Base-by-base conservation (phyloP, 176 grass and related monocot genomes). In the Triticum turgidum region DNA sequence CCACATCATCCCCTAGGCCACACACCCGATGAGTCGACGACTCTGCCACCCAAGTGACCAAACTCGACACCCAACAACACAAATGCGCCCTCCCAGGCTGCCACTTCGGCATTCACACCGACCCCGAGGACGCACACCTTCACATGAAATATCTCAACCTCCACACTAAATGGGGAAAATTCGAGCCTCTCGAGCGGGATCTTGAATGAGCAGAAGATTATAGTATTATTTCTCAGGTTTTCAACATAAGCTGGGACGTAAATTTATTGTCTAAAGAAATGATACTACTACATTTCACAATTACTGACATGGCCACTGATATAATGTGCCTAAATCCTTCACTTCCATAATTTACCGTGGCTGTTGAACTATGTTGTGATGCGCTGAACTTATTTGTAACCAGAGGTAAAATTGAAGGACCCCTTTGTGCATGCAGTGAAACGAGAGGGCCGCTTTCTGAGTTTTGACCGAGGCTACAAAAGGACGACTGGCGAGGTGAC, bases 401-500 rank as follows among this genome's bases (percentile, higher is more conserved):
- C 29, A 30, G 29, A 30, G 29, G 29, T 30, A 30, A 30, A 30
- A 30, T 30, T 30, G 29, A 54, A 33, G 52, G 39, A 22, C 42
- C 18, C 15, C 8, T 33, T 8, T 82, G 62, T 42, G 66, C 44
- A 44, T 74, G 4, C 8, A 8, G 35, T 80, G 61, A 87, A 87
- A 73, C 49, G 44, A 15, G 74, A 73, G 47, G 65, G 66, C 15
- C 22, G 9, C 11, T 76, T 64, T 77, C 30, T 77, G 89, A 68
- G 25, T 8, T 73, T 65, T 27, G 7, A 44, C 76, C 11, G 76
- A n/a, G 62, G 62, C 82, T 81, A 63, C 70, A 44, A 63, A 70
- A 69, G 69, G 77, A 91, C 38, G 81, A 91, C 1, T 51, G 44
- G 49, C 45, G 75, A 76, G 69, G 75, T 62, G 85, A 87, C 89